Evolutionary conservation across 192 early-diverging fungal species (phyloP).

Genomic region (Backusella parvicylindrica): DNA sequence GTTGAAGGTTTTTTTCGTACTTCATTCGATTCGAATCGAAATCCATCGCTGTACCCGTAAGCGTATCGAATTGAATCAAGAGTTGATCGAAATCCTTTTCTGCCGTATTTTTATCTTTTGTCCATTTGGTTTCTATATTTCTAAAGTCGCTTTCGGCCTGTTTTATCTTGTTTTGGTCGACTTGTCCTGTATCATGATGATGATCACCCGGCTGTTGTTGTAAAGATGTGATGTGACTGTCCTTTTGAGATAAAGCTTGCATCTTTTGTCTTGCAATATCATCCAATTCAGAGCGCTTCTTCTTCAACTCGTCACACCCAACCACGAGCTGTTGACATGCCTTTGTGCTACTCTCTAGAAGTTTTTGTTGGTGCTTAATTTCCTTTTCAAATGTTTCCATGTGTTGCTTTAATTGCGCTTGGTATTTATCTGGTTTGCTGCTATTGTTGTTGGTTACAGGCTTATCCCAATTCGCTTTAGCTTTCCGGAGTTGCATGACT

Average conservation of each 20-base stretch:
- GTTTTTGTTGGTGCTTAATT: conserved; percentile 26
- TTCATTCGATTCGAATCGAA: conserved; percentile 37
- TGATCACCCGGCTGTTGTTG: conserved; percentile 20
- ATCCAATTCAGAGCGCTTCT: conserved; percentile 18
- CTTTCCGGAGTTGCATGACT: conserved; percentile 5
- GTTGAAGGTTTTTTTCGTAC: conserved; percentile 31
- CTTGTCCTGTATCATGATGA: neutral
- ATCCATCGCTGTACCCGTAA: conserved; percentile 38
- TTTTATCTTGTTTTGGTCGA: neutral
- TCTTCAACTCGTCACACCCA: neutral
- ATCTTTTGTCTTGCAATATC: conserved; percentile 36
- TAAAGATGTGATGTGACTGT: conserved; percentile 27
- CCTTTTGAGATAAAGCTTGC: conserved; percentile 30
- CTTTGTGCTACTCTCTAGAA: conserved; percentile 14
- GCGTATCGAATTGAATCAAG: conserved; percentile 39
- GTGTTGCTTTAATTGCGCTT: conserved; percentile 29
- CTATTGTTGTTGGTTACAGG: conserved; percentile 30
- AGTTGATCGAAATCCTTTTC: conserved; percentile 39
- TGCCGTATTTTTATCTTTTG: conserved; percentile 16
- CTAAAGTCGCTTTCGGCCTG: neutral
- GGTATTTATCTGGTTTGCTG: conserved; percentile 17
- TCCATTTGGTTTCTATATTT: conserved; percentile 12
- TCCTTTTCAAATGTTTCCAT: conserved; percentile 27
- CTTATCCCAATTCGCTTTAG: conserved; percentile 36
- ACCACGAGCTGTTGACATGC: conserved; percentile 12